Percentiles rank a stretch among this genome's conserved stretches.
Conservation (phyloP, 306 rosid genomes). For the Gillenia trifoliata region DNA sequence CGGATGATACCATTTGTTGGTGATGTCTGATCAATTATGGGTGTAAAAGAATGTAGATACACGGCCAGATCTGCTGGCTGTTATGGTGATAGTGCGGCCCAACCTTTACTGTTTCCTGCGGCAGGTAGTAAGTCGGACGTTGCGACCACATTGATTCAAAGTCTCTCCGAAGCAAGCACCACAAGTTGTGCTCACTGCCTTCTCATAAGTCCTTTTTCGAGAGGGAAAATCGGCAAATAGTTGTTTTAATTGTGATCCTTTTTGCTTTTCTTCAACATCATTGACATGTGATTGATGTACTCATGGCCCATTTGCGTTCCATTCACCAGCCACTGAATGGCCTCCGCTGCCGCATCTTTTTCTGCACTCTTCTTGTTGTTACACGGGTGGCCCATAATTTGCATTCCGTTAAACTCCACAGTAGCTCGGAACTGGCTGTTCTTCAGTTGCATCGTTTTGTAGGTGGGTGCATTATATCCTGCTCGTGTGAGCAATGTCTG, state of each 20-base stretch:
- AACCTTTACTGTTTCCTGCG: background rate
- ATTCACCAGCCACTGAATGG: conserved; percentile 83
- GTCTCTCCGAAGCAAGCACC: background rate
- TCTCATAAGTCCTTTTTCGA: background rate
- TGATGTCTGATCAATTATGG: background rate
- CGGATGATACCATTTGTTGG: conserved; percentile 1
- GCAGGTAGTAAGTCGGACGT: background rate
- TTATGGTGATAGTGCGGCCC: background rate
- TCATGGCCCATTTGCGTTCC: conserved; percentile 51
- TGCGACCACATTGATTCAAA: background rate
- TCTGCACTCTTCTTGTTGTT: conserved; percentile 88
- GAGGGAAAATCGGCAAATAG: background rate
- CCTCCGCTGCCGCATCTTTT: conserved; percentile 95
- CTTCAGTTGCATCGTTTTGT: conserved; percentile 66
- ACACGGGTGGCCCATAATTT: conserved; percentile 79
- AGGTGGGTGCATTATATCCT: conserved; percentile 67
- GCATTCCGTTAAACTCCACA: conserved; percentile 76
- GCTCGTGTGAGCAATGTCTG: conserved; percentile 88
- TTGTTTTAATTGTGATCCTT: conserved; percentile 46
- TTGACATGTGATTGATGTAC: conserved; percentile 59
- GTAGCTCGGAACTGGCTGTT: conserved; percentile 59
- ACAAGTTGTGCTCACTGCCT: background rate
- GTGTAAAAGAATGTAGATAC: background rate
- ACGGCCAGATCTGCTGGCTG: background rate
- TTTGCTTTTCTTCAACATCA: conserved; percentile 78